A percentile compares a stretch with the other conserved stretches of the same genome.
Evolutionary conservation across 345 rosid species (phyloP).

Genomic region (Melaleuca alternifolia): DNA sequence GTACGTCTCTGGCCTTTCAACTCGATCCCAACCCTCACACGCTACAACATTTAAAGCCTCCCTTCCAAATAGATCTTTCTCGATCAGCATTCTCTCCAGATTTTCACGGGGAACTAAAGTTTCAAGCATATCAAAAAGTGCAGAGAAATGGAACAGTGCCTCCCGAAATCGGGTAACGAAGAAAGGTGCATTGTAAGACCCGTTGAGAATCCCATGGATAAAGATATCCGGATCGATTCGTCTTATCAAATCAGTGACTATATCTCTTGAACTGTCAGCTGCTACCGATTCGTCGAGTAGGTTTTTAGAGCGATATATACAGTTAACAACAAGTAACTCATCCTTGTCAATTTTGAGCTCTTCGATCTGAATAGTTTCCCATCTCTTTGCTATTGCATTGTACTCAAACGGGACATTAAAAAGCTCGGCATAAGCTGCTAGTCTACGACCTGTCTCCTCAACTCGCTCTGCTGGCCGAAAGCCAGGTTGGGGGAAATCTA

Average conservation of each 20-base stretch:
- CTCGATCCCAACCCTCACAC: slow-evolving; percentile 88
- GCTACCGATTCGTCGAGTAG: slow-evolving; percentile 69
- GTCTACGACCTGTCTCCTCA: slow-evolving; percentile 80
- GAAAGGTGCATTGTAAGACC: slow-evolving; percentile 77
- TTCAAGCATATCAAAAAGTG: slow-evolving; percentile 83
- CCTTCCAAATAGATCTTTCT: slow-evolving; percentile 67
- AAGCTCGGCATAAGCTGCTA: slow-evolving; percentile 71
- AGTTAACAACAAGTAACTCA: slow-evolving; percentile 63
- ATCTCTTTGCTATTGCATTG: slow-evolving; percentile 73
- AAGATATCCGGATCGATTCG: slow-evolving; percentile 64
- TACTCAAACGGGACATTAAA: slow-evolving; percentile 78
- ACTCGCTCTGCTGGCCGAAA: slow-evolving; percentile 84
- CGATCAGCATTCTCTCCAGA: slow-evolving; percentile 56
- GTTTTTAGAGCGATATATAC: slow-evolving; percentile 56
- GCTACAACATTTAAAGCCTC: slow-evolving; percentile 83
- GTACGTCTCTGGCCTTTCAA: slow-evolving; percentile 90
- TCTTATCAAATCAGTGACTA: slow-evolving; percentile 49
- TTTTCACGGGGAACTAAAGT: slow-evolving; percentile 69
- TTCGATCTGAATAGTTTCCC: slow-evolving; percentile 65
- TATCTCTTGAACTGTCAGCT: slow-evolving; percentile 48
- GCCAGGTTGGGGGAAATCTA: slow-evolving; percentile 92
- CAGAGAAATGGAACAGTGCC: slow-evolving; percentile 88
- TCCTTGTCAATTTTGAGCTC: slow-evolving; percentile 66
- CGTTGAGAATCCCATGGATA: slow-evolving; percentile 52
- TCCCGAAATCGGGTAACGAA: slow-evolving; percentile 83